These are phyloP conservation scores for Arthromyces matolae DNA, from an alignment of 768 basidiomycete species.

Conservation along the genomic window DNA sequence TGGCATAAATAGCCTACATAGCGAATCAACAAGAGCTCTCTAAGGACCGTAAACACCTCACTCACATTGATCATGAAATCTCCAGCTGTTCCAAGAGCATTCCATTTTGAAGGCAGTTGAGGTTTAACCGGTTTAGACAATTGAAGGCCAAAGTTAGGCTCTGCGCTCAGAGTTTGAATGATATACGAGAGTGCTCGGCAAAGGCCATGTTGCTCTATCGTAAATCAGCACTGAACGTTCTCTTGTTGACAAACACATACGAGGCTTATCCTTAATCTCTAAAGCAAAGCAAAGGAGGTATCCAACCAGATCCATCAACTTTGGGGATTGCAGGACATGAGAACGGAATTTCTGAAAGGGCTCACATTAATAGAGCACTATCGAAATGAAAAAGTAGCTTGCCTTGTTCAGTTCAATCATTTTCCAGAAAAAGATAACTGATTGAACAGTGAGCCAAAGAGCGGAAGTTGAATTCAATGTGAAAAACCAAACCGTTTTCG, in stretches of 20 bases:
- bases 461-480: not conserved
- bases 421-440: conserved; percentile 89
- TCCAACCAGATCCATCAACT: conserved; percentile 69
- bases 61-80: conserved; percentile 92
- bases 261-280: conserved; percentile 91
- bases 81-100: conserved; percentile 63
- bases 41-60: conserved; percentile 24
- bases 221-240: conserved; percentile 1
- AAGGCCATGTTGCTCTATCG: conserved; percentile 82
- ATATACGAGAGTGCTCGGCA: conserved; percentile 89
- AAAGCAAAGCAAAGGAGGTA: conserved; percentile 79
- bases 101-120: conserved; percentile 75
- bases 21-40: not conserved
- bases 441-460: not conserved
- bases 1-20: conserved; percentile 77
- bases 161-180: conserved; percentile 86
- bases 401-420: conserved; percentile 93
- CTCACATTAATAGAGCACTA: conserved; percentile 1
- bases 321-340: conserved; percentile 79
- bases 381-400: not conserved
- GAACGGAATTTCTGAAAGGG: conserved; percentile 77
- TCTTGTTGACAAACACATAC: too few species aligned
- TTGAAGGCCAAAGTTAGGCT: conserved; percentile 69
- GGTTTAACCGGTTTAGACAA: conserved; percentile 62
- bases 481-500: conserved; percentile 62